Evolutionary conservation across 768 basidiomycete species (phyloP).

Genomic region (Mycena alexandri): DNA sequence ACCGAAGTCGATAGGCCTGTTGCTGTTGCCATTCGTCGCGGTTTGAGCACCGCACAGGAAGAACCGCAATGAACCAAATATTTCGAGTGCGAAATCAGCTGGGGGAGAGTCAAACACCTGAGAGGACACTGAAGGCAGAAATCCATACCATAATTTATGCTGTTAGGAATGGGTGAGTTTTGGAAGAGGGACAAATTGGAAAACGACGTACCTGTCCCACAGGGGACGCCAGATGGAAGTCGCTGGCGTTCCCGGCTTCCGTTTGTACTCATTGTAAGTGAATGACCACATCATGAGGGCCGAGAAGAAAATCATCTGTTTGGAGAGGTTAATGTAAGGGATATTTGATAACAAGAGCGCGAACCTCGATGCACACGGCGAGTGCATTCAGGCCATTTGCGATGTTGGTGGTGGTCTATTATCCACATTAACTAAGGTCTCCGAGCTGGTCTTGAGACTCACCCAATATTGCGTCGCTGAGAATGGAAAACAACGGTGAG

Average conservation of each 20-base stretch:
- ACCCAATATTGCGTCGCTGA: conserved; percentile 82
- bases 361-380: conserved; percentile 85
- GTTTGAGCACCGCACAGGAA: conserved; percentile 49
- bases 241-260: conserved; percentile 52
- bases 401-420: conserved; percentile 77
- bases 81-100: conserved; percentile 72
- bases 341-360: conserved; percentile 23
- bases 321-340: conserved; percentile 8
- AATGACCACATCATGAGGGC: conserved; percentile 89
- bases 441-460: background rate
- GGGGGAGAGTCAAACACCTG: conserved; percentile 1
- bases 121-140: background rate
- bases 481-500: conserved; percentile 12
- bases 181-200: conserved; percentile 33
- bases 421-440: background rate
- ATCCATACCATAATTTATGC: conserved; percentile 51
- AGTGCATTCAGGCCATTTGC: conserved; percentile 88
- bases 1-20: conserved; percentile 35
- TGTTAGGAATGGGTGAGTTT: conserved; percentile 35
- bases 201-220: conserved; percentile 68
- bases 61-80: conserved; percentile 63
- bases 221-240: conserved; percentile 79
- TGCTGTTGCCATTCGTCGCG: conserved; percentile 1
- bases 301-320: conserved; percentile 87
- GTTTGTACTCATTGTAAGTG: conserved; percentile 73